Base-by-base conservation (phyloP, 352 stramenopile genomes). In the Globisporangium viniferum region DNA sequence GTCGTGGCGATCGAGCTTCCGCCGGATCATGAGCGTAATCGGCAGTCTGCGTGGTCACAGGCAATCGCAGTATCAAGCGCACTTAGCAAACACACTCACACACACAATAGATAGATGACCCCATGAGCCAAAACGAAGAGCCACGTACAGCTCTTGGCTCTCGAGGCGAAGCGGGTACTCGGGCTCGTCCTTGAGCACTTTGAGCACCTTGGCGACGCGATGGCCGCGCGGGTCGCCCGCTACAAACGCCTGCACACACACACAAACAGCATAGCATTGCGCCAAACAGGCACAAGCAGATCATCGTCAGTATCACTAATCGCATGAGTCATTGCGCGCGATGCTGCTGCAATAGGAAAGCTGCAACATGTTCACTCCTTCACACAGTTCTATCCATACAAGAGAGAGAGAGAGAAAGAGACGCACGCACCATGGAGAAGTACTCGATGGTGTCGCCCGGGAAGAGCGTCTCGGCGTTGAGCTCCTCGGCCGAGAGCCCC, bases 401-500 rank as follows among this genome's bases (percentile, higher is more conserved):
- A 33, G 5, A 33, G 31, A 33, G 12, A 20, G 24, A 29, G 55
- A 29, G 29, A n/a, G 33, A 22, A 66, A 5, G 60, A 15, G 24
- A 18, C 5, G n/a, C 15, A 35, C 66, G 31, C 35, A 84, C 75
- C 81, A 93, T 91, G 35, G 82, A 91, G 70, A 77, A 93, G 73
- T 93, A 93, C 68, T 93, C 85, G 67, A 93, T 77, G 5, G 80
- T 91, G 73, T 93, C 85, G 44, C 85, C 85, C 14, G 85, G 73
- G 41, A 80, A 89, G 54, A 93, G 80, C 72, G 69, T 79, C 76
- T 93, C 85, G 3, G 69, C 66, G 27, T 68, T 69, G 3, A 93
- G 77, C 66, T 93, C 80, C 54, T 75, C 80, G 24, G 78, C 78
- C 49, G 82, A 78, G 36, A 93, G 81, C 60, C 74, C 71, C 35